phyloP scores from a whole-genome alignment of 2,329 filamentous ascomycete species.

The Colletotrichum sp. region DNA sequence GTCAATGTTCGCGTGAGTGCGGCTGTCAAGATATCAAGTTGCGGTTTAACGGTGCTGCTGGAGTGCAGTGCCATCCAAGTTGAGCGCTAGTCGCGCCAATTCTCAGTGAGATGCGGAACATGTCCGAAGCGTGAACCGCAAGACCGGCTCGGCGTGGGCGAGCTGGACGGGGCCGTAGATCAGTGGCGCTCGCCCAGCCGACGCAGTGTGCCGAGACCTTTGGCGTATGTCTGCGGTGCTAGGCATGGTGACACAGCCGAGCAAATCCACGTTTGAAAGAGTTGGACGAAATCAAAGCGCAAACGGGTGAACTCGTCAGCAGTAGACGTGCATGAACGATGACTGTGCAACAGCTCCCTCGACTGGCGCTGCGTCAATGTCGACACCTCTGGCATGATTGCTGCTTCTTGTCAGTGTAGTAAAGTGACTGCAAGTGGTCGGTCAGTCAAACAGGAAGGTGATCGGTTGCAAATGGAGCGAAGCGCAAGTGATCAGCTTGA shows the following conservation, averaged over 20 bases:
- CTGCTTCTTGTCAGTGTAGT: neutral
- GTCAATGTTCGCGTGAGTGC: neutral
- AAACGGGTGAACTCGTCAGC: neutral
- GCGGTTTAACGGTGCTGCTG: neutral
- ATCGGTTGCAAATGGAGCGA: neutral
- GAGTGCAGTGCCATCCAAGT: neutral
- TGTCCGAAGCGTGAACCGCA: neutral
- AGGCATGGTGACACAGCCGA: slow-evolving; percentile 5
- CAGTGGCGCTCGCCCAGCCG: neutral
- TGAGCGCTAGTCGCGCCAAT: neutral
- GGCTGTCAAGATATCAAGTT: neutral
- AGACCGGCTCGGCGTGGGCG: neutral
- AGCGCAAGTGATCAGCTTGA: neutral
- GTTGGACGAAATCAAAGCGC: slow-evolving; percentile 2
- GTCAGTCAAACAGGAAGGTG: neutral
- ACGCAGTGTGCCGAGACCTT: neutral
- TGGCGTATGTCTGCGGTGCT: neutral
- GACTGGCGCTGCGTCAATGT: neutral
- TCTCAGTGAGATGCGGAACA: neutral
- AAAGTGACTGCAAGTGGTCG: neutral
- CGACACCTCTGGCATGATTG: neutral
- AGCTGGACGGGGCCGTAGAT: neutral
- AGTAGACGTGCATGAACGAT: neutral
- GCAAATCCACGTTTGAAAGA: neutral
- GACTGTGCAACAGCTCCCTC: neutral